Conservation (phyloP, 2,329 filamentous ascomycete genomes). For the Xylaria sp. region DNA sequence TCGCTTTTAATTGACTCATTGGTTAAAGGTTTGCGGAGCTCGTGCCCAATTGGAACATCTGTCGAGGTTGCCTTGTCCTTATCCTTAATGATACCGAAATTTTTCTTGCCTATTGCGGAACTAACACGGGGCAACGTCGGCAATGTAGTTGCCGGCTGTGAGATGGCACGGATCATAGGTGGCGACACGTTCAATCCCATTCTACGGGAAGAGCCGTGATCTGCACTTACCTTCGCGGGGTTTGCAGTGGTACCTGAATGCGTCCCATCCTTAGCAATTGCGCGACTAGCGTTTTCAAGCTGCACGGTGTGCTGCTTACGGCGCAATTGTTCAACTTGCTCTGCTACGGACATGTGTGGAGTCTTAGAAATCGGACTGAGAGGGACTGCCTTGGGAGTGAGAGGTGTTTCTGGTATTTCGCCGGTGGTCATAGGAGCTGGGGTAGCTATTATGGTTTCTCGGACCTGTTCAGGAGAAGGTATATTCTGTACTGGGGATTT, state of each 20-base stretch:
- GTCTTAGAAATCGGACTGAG: slow-evolving; percentile 22
- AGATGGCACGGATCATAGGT: slow-evolving; percentile 64
- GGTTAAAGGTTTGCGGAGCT: slow-evolving; percentile 49
- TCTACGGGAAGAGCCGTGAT: slow-evolving; percentile 57
- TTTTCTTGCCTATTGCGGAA: slow-evolving; percentile 56
- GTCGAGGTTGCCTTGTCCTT: slow-evolving; percentile 42
- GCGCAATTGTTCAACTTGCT: slow-evolving; percentile 56
- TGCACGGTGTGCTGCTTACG: slow-evolving; percentile 57
- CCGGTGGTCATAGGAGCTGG: slow-evolving; percentile 42
- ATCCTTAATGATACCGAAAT: slow-evolving; percentile 48
- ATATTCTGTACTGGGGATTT: slow-evolving; percentile 46
- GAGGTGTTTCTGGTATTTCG: slow-evolving; percentile 32
- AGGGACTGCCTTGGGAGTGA: slow-evolving; percentile 38
- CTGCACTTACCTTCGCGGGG: slow-evolving; percentile 42
- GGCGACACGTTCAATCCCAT: slow-evolving; percentile 59
- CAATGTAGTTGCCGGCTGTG: slow-evolving; percentile 56
- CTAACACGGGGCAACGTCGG: slow-evolving; percentile 59
- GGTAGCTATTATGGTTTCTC: slow-evolving; percentile 33
- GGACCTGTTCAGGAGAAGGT: slow-evolving; percentile 27
- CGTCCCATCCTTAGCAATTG: slow-evolving; percentile 41
- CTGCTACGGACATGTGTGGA: slow-evolving; percentile 44
- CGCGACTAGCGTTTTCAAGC: slow-evolving; percentile 46
- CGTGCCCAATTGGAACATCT: slow-evolving; percentile 46
- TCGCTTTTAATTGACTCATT: slow-evolving; percentile 65
- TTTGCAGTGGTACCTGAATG: slow-evolving; percentile 33